A percentile compares a stretch with the other conserved stretches of the same genome.
Evolutionary conservation across 352 stramenopile species (phyloP).

Genomic region (Lagenidium giganteum): DNA sequence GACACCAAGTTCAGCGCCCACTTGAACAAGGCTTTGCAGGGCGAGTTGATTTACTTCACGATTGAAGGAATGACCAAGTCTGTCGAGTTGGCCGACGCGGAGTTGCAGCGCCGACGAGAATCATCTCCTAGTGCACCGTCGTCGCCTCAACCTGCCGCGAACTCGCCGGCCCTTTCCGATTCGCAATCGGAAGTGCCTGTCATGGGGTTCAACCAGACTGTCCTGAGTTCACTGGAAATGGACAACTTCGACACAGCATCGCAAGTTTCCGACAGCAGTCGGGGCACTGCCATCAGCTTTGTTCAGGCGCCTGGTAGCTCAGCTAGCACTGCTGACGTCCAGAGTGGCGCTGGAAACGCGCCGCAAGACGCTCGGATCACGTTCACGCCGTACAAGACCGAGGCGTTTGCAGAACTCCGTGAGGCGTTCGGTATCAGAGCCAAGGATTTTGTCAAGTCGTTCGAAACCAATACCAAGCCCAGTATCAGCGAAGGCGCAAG

Average conservation of each 20-base stretch:
- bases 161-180: no score
- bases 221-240: no score
- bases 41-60: conserved; percentile 81
- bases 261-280: no score
- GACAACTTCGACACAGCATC: no score
- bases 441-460: conserved; percentile 57
- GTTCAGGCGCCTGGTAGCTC: no score
- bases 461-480: conserved; percentile 74
- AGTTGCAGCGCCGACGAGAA: conserved; percentile 27
- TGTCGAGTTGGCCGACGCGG: conserved; percentile 49
- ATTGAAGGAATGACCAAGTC: conserved; percentile 72
- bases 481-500: conserved; percentile 81
- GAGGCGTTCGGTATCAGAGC: conserved; percentile 47
- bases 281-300: no score
- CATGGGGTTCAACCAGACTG: no score
- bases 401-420: conserved; percentile 62
- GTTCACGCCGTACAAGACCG: conserved; percentile 58
- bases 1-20: conserved; percentile 73
- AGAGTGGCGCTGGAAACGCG: no score
- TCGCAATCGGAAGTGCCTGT: no score
- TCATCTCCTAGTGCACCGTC: no score
- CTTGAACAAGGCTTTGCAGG: conserved; percentile 71
- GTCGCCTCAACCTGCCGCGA: no score
- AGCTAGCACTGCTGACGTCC: no score
- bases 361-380: conserved; percentile 35